Evolutionary conservation across 2,329 filamentous ascomycete genomes (phyloP).

Genomic region (Apiospora aurea): DNA sequence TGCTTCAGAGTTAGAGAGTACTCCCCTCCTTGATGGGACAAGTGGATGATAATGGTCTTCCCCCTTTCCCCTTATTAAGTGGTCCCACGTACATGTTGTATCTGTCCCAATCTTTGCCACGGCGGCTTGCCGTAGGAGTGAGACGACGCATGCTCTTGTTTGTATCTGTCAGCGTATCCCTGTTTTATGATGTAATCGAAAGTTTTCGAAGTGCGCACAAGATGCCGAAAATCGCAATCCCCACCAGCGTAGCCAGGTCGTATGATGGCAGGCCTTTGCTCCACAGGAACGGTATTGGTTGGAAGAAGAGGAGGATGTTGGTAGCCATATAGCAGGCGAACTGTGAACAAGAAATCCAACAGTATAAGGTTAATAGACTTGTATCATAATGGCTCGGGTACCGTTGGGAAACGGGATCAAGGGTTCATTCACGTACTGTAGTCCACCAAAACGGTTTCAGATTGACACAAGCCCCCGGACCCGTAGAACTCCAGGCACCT

Average conservation of each 20-base stretch:
- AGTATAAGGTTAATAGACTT: neutral
- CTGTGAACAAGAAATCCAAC: constrained; percentile 26
- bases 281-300: neutral
- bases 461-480: constrained; percentile 37
- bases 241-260: neutral
- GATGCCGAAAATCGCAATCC: neutral
- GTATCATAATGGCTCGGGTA: too few relatives aligned
- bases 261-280: neutral
- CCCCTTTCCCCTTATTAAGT: neutral
- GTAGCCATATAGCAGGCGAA: constrained; percentile 35
- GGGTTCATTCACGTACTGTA: constrained; percentile 37
- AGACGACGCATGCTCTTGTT: neutral
- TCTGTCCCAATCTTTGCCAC: constrained; percentile 6
- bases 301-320: constrained; percentile 27
- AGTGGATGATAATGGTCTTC: too few relatives aligned
- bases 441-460: constrained; percentile 43
- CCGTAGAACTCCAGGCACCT: constrained; percentile 37
- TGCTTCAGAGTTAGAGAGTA: constrained; percentile 28
- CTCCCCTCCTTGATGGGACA: neutral
- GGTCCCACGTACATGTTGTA: constrained; percentile 31
- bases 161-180: neutral
- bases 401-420: neutral
- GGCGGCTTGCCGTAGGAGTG: neutral
- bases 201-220: neutral
- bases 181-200: too few relatives aligned